Base-by-base conservation (phyloP, 2,329 filamentous ascomycete genomes). In the Arthroderma sp. region DNA sequence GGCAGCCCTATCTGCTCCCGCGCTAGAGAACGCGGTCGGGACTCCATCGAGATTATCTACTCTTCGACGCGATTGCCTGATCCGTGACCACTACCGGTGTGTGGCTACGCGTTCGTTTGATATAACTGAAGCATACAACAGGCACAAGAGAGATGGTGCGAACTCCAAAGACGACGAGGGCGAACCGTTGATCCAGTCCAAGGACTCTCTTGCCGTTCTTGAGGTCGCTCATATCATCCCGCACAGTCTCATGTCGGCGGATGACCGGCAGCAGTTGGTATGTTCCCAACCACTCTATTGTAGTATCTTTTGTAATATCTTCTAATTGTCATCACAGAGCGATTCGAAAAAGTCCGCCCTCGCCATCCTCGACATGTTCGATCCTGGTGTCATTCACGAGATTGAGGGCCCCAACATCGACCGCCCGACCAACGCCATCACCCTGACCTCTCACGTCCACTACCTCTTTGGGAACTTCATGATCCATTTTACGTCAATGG, bases 281-380 rank as follows among this genome's bases (percentile, higher is more conserved):
- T 37, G 35, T 37, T 37, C 6, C 13, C 2, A 9, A 37, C 9
- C 13, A 37, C 35, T 9, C 8, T 37, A 11, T 37, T n/a, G n/a
- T n/a, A n/a, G n/a, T n/a, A n/a, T n/a, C n/a, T n/a, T n/a, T n/a
- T n/a, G n/a, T n/a, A n/a, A n/a, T n/a, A n/a, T n/a, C n/a, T n/a
- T n/a, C n/a, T n/a, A n/a, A n/a, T n/a, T n/a, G n/a, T n/a, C n/a
- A n/a, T n/a, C n/a, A n/a, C n/a, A 54, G 51, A 54, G n/a, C 31
- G 49, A 62, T 31, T 65, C 65, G n/a, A 69, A 70, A 60, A 58
- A 69, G 64, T 64, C 66, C 0, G 68, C 70, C 6, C 63, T 75
- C 8, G 62, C 64, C 17, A 69, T 76, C 39, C 67, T 75, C 1
- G 71, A 74, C 28, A 75, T 76, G 71, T 74, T 76, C 58, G 71